Base-by-base conservation (phyloP, 2,329 filamentous ascomycete species). In the Fusarium sp. region DNA sequence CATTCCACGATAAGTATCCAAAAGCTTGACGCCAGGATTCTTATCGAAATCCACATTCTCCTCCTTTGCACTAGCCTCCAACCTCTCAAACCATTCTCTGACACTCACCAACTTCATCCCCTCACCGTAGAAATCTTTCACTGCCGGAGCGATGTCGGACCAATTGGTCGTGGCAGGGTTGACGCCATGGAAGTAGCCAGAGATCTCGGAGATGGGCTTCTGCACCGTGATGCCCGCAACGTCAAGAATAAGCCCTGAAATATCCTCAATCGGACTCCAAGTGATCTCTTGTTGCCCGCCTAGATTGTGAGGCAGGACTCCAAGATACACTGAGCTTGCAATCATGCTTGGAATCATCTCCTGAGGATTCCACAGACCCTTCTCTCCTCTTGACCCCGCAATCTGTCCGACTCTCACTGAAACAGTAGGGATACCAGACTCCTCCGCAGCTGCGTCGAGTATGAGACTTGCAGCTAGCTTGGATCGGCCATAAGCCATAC, bases 311-410 rank as follows among this genome's bases (percentile, higher is more conserved):
- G 65, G 65, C 1, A 68, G 1, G 16, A 26, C 20, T 15, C 63
- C 63, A 3, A 68, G 63, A 50, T 68, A 30, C 0, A 68, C 41
- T 1, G 65, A 68, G 14, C 65, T 68, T 3, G 55, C 63, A 3
- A 68, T 44, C 30, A 68, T 11, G 4, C 65, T 68, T 2, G 65
- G 65, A 6, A 68, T 42, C 10, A 68, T 31, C 3, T 68, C 65
- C 1, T 68, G 63, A 6, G 14, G 47, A 3, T 68, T 68, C 63
- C 65, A 68, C 9, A 62, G 7, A 5, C 65, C 65, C 11, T 54
- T 68, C 3, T 39, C 1, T 0, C 47, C 41, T 5, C 41, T 54
- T 5, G 65, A 38, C 0, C 65, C 65, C 9, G 65, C 65, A 15
- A 68, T 68, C 3, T 68, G 65, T 3, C 65, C 65, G 2, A 68